Evolutionary conservation across 495 filamentous ascomycete genomes (phyloP).

Genomic region (Aspergillus taichungensis): DNA sequence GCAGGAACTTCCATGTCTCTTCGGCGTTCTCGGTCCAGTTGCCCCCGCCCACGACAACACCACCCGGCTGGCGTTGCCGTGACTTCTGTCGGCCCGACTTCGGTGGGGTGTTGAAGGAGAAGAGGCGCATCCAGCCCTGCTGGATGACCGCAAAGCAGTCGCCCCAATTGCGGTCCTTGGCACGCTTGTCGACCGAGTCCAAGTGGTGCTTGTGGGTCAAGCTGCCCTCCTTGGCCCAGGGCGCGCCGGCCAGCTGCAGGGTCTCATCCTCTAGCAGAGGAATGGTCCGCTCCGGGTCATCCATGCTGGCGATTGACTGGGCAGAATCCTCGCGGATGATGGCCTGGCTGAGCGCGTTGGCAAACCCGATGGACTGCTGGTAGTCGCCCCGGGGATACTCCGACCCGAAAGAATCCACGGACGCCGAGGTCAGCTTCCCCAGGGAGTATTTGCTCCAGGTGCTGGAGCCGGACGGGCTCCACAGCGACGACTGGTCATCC

Average conservation of each 20-base stretch:
- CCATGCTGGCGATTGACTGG: conserved; percentile 40
- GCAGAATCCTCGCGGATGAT: conserved; percentile 88
- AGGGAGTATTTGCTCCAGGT: conserved; percentile 94
- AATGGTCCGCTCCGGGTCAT: conserved; percentile 46
- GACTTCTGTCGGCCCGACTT: conserved; percentile 66
- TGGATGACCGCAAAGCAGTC: conserved; percentile 98
- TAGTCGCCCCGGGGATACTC: conserved; percentile 75
- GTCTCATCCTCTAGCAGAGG: conserved; percentile 85
- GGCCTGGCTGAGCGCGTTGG: conserved; percentile 91
- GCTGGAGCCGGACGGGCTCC: conserved; percentile 80
- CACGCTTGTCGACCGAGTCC: conserved; percentile 78
- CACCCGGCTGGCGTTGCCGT: conserved; percentile 45
- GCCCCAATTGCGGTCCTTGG: conserved; percentile 87
- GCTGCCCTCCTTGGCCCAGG: conserved; percentile 96
- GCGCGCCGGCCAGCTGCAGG: conserved; percentile 79
- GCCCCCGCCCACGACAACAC: conserved; percentile 77
- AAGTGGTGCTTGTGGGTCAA: conserved; percentile 95
- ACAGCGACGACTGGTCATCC: conserved; percentile 83
- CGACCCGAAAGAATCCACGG: conserved; percentile 78
- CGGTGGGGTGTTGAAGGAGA: conserved; percentile 71
- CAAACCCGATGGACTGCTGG: conserved; percentile 94
- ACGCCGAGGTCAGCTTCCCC: conserved; percentile 82
- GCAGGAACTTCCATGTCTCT: conserved; percentile 72
- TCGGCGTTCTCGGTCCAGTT: conserved; percentile 97
- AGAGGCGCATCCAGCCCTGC: conserved; percentile 90